Base-by-base conservation (phyloP, 768 basidiomycete species). In the Megacollybia marginata region DNA sequence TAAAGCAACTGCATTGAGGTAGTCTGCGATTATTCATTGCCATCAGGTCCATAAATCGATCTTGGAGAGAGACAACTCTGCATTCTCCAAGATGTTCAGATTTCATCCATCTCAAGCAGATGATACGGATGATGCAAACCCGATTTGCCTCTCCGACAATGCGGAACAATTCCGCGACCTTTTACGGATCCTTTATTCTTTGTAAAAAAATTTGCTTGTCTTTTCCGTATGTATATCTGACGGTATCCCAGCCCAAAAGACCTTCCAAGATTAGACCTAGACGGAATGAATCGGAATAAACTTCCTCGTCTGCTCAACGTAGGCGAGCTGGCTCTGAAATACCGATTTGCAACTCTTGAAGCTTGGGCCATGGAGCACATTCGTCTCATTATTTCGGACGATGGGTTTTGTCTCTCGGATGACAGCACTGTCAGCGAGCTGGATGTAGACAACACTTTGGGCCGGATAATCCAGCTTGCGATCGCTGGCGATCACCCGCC, bases 401-500 rank as follows among this genome's bases (percentile, higher is more conserved):
- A 49, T 33, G 13, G 23, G 36, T 45, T 33, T 31, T 16, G 13
- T 13, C n/a, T 16, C 15, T 18, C 38, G 8, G 48, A 12, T 23
- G 12, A 13, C 7, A 8, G 3, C 34, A 33, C 20, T 38, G 33
- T 16, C 51, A 34, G 6, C 6, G n/a, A 38, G 33, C 38, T 28
- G 23, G 44, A 50, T 49, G 20, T 40, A 33, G 67, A 70, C 46
- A 61, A 56, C 53, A 59, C 70, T 13, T 70, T 73, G 54, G 70
- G 75, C 20, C 70, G 73, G 13, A 62, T 78, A 31, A 66, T 85
- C 43, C 66, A 72, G 34, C 66, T 85, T 33, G 79, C 82, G 0
- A 69, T 74, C 28, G 63, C 70, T 46, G 78, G 77, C 53, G 60
- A 68, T 36, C 74, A 82, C 49, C 57, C 65, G 36, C 65, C 59